Conservation (phyloP, 2,329 filamentous ascomycete species). For the Aureobasidium leucospermi region DNA sequence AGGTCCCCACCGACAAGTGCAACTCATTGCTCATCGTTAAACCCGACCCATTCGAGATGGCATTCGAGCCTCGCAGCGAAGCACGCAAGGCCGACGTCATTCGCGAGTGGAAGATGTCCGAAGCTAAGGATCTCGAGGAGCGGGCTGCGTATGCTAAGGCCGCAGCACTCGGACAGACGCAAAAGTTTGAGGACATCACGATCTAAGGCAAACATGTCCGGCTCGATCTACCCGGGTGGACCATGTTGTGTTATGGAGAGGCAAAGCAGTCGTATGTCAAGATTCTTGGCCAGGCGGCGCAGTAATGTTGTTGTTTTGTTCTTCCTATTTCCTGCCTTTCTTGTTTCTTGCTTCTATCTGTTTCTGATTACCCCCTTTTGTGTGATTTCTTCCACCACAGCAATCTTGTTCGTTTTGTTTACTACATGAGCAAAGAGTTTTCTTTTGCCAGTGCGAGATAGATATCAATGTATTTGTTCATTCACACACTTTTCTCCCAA, state of each 20-base stretch:
- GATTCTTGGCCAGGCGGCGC: background rate
- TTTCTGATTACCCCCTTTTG: background rate
- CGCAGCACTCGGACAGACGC: slow-evolving; percentile 8
- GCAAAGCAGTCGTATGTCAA: background rate
- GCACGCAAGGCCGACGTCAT: slow-evolving; percentile 33
- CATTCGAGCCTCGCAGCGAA: slow-evolving; percentile 44
- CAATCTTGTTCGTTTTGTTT: background rate
- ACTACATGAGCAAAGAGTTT: background rate
- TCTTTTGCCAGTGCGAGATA: background rate
- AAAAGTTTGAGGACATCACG: background rate
- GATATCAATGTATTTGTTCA: slow-evolving; percentile 9
- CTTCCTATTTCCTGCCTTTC: background rate
- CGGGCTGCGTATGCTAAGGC: slow-evolving; percentile 26
- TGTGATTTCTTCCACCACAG: background rate
- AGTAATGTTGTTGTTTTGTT: background rate
- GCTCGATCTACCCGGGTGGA: background rate
- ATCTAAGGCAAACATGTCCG: background rate
- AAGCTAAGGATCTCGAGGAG: slow-evolving; percentile 30
- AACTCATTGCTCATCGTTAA: slow-evolving; percentile 53
- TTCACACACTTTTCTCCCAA: background rate
- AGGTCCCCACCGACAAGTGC: slow-evolving; percentile 40
- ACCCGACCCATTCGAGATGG: slow-evolving; percentile 49
- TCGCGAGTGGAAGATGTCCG: slow-evolving; percentile 31
- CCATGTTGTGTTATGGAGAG: background rate
- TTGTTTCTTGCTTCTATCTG: background rate